Evolutionary conservation across 1,139 yeast species (phyloP).

Genomic region (Debaryomyces udenii): DNA sequence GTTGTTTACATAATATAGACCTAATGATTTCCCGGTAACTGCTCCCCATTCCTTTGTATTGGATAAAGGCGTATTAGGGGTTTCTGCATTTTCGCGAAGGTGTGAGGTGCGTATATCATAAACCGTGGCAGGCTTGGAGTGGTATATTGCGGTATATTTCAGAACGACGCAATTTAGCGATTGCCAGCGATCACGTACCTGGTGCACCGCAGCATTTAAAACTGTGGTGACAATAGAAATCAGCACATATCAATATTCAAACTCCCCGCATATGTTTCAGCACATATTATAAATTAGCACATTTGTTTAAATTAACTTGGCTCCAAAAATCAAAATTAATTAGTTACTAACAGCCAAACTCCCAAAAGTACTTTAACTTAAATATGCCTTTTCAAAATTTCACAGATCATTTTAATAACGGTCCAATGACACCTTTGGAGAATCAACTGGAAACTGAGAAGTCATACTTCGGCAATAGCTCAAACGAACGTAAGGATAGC

Average conservation of each 20-base stretch:
- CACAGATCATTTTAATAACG: slow-evolving; percentile 5
- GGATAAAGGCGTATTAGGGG: no score
- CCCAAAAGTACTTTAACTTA: no score
- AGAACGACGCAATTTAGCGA: background rate
- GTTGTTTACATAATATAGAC: background rate
- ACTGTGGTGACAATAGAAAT: background rate
- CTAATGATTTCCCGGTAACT: no score
- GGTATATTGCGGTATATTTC: background rate
- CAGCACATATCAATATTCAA: background rate
- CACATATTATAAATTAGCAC: slow-evolving; percentile 1
- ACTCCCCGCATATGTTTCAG: slow-evolving; percentile 6
- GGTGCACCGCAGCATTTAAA: background rate
- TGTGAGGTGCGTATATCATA: slow-evolving; percentile 1
- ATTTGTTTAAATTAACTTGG: background rate
- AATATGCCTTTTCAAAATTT: slow-evolving; percentile 9
- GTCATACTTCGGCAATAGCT: background rate
- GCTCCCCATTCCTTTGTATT: no score
- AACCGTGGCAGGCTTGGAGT: background rate
- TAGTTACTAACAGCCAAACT: no score
- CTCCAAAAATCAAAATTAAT: no score
- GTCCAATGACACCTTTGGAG: background rate
- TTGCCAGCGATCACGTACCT: background rate
- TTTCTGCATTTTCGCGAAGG: no score
- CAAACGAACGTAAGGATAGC: background rate
- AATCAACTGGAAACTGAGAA: background rate